phyloP scores from a whole-genome alignment of 208 protist species.

The Leishmania mexicana region DNA sequence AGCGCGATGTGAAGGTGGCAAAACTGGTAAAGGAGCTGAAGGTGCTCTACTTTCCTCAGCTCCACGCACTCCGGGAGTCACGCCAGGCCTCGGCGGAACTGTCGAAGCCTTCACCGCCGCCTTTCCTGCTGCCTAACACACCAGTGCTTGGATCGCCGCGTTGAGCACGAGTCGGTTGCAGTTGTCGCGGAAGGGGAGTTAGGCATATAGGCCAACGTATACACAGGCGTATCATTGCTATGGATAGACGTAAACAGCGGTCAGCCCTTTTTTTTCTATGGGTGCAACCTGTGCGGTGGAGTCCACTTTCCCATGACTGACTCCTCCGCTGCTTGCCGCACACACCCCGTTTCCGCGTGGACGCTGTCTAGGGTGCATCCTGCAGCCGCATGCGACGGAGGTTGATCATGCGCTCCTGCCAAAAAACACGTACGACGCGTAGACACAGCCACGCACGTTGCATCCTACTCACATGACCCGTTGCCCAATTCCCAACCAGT shows the following conservation, averaged over 20 bases:
- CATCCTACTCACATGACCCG: background rate
- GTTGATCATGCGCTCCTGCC: background rate
- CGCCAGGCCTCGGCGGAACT: slow-evolving; percentile 18
- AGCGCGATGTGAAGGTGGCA: slow-evolving; percentile 50
- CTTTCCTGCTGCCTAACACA: slow-evolving; percentile 25
- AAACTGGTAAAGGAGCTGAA: slow-evolving; percentile 75
- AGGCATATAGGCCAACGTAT: background rate
- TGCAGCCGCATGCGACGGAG: background rate
- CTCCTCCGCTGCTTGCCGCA: background rate
- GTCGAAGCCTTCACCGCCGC: slow-evolving; percentile 16
- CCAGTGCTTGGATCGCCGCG: slow-evolving; percentile 25
- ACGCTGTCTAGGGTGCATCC: background rate
- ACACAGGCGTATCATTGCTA: background rate
- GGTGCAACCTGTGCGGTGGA: background rate
- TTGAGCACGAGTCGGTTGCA: background rate
- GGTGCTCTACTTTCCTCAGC: slow-evolving; percentile 73
- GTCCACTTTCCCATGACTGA: background rate
- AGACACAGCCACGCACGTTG: background rate
- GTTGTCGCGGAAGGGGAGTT: background rate
- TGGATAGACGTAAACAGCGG: background rate
- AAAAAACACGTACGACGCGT: background rate
- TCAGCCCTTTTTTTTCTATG: background rate
- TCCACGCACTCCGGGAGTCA: slow-evolving; percentile 23
- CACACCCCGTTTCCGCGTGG: background rate
- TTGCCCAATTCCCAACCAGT: background rate